These are phyloP conservation scores for Mucor irregularis DNA, from an alignment of 371 early-diverging fungal genomes.

Conservation along the genomic window DNA sequence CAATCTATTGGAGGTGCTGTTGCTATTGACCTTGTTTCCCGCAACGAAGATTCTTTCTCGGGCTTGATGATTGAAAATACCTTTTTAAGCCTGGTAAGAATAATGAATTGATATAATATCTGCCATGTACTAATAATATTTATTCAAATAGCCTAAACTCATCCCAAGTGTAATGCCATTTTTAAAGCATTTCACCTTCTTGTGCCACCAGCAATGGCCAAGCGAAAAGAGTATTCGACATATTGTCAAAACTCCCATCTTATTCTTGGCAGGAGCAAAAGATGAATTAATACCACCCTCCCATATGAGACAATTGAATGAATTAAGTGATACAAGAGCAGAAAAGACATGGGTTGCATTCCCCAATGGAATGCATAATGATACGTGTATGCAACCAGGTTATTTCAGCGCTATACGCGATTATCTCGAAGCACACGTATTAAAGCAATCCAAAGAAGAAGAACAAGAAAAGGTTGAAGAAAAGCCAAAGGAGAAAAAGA, in stretches of 20 bases:
- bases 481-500: conserved; percentile 1
- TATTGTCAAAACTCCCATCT: conserved; percentile 73
- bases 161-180: conserved; percentile 86
- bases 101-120: neutral
- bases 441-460: conserved; percentile 14
- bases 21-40: conserved; percentile 82
- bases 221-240: conserved; percentile 73
- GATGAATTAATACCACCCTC: conserved; percentile 90
- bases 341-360: conserved; percentile 61
- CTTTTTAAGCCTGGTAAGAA: conserved; percentile 80
- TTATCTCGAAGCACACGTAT: conserved; percentile 27
- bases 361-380: conserved; percentile 86
- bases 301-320: conserved; percentile 81
- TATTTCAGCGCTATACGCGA: conserved; percentile 79
- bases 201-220: conserved; percentile 90
- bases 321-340: conserved; percentile 57
- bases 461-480: neutral
- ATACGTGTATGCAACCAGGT: conserved; percentile 84
- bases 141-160: conserved; percentile 67
- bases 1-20: conserved; percentile 98
- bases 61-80: conserved; percentile 95
- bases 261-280: conserved; percentile 80
- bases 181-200: conserved; percentile 67
- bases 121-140: neutral
- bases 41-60: conserved; percentile 74